A percentile compares a stretch with the other conserved stretches of the same genome.
phyloP scores from a whole-genome alignment of 345 rosid species.

The Arabidopsis arenosa region DNA sequence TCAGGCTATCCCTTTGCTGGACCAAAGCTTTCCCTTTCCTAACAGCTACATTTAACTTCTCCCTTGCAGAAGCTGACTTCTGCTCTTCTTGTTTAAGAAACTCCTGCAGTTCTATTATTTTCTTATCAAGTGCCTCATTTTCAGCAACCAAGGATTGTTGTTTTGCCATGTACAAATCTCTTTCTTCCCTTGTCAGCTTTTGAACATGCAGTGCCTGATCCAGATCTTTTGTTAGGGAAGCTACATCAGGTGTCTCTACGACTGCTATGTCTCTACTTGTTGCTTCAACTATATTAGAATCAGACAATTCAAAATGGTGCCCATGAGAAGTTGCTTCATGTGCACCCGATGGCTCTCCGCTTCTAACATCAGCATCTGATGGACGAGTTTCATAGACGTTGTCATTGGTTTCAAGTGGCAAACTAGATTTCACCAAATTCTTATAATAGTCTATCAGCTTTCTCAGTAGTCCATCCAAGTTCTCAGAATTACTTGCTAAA shows the following conservation, averaged over 20 bases:
- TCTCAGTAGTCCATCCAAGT: constrained; percentile 67
- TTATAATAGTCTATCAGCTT: constrained; percentile 69
- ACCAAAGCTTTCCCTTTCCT: constrained; percentile 95
- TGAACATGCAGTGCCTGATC: constrained; percentile 65
- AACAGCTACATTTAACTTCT: constrained; percentile 91
- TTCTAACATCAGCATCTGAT: constrained; percentile 44
- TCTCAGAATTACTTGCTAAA: constrained; percentile 54
- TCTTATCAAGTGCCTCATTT: constrained; percentile 63
- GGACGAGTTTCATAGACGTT: constrained; percentile 41
- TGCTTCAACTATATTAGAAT: constrained; percentile 36
- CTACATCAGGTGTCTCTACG: constrained; percentile 47
- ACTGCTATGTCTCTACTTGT: constrained; percentile 52
- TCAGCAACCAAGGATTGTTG: constrained; percentile 64
- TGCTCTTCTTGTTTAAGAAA: constrained; percentile 82
- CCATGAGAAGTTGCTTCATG: constrained; percentile 45
- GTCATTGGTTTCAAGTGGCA: constrained; percentile 40
- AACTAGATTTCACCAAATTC: constrained; percentile 45
- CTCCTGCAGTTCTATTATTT: constrained; percentile 66
- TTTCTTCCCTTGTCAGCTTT: constrained; percentile 66
- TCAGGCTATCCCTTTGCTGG: constrained; percentile 83
- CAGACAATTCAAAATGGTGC: constrained; percentile 32
- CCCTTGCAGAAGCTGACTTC: constrained; percentile 76
- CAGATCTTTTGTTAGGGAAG: constrained; percentile 64
- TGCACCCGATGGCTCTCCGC: constrained; percentile 44
- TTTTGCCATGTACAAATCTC: constrained; percentile 65